Conservation (phyloP, 2,329 filamentous ascomycete species). For the Monosporascus cannonballus region DNA sequence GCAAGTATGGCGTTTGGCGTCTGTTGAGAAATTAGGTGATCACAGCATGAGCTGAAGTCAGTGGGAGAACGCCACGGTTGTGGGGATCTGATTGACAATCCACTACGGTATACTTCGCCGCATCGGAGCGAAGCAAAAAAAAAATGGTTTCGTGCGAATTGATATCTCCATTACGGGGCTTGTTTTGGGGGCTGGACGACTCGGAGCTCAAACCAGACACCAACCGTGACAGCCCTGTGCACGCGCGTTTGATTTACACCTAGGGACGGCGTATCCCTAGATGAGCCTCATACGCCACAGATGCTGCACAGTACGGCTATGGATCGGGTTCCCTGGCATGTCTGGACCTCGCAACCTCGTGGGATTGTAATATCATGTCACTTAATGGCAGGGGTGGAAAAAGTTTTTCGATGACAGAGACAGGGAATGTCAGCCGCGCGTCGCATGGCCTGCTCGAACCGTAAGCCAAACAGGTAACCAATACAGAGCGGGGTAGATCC, state of each 20-base stretch:
- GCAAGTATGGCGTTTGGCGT: background rate
- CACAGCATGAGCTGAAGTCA: too few relatives aligned
- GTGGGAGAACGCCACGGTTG: too few relatives aligned
- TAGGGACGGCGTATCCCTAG: background rate
- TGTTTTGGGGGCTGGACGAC: background rate
- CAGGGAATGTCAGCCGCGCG: background rate
- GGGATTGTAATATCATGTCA: background rate
- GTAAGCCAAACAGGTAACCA: background rate
- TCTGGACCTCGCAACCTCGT: background rate
- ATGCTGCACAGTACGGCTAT: background rate
- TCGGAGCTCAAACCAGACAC: too few relatives aligned
- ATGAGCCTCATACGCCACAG: background rate
- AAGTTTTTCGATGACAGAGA: background rate
- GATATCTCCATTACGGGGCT: too few relatives aligned
- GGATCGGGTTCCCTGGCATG: background rate
- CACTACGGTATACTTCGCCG: too few relatives aligned
- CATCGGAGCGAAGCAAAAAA: too few relatives aligned
- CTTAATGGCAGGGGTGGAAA: background rate
- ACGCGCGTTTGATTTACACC: background rate
- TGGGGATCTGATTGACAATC: too few relatives aligned
- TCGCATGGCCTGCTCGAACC: background rate
- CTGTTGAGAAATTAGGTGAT: too few relatives aligned
- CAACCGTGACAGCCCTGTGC: background rate
- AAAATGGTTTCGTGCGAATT: too few relatives aligned
- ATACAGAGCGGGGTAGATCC: background rate